Percentiles rank a stretch among this genome's conserved stretches.
Evolutionary conservation across 768 basidiomycete genomes (phyloP).

Genomic region (Galerina sulciceps): DNA sequence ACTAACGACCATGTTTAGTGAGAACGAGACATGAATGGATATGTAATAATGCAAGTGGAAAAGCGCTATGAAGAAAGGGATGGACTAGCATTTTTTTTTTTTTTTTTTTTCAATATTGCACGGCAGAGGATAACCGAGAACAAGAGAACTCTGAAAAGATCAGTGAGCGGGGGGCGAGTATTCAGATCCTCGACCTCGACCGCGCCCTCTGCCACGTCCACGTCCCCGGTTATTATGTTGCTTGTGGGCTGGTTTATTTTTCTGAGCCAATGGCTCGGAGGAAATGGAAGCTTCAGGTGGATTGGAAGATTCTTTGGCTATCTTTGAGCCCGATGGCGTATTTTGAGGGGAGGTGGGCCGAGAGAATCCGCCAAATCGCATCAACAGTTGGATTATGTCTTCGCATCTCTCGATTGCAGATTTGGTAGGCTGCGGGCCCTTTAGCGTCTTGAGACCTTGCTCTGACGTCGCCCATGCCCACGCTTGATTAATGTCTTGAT

Average conservation of each 20-base stretch:
- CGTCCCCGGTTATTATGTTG: slow-evolving; percentile 22
- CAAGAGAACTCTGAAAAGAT: background rate
- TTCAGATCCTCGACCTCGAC: slow-evolving; percentile 41
- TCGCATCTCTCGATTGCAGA: slow-evolving; percentile 39
- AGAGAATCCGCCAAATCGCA: slow-evolving; percentile 16
- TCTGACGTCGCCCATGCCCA: slow-evolving; percentile 54
- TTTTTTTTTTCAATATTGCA: background rate
- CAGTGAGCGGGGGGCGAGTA: slow-evolving; percentile 18
- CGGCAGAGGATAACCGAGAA: background rate
- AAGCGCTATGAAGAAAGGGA: background rate
- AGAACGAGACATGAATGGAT: slow-evolving; percentile 5
- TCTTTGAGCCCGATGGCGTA: background rate
- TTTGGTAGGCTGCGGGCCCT: slow-evolving; percentile 18
- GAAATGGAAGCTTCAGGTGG: background rate
- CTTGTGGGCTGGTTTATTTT: slow-evolving; percentile 6
- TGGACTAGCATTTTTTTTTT: background rate
- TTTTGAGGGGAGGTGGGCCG: background rate
- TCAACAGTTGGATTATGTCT: slow-evolving; percentile 57
- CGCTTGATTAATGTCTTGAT: slow-evolving; percentile 51
- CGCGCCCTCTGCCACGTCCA: slow-evolving; percentile 43
- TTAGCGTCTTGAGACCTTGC: slow-evolving; percentile 25
- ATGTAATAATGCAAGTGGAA: slow-evolving; percentile 7
- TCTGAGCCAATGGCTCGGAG: background rate
- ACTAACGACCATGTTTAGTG: background rate
- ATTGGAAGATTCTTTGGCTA: background rate